A percentile compares a stretch with the other conserved stretches of the same genome.
phyloP scores from a whole-genome alignment of 2,329 filamentous ascomycete species.

The Phyllachora maydis region DNA sequence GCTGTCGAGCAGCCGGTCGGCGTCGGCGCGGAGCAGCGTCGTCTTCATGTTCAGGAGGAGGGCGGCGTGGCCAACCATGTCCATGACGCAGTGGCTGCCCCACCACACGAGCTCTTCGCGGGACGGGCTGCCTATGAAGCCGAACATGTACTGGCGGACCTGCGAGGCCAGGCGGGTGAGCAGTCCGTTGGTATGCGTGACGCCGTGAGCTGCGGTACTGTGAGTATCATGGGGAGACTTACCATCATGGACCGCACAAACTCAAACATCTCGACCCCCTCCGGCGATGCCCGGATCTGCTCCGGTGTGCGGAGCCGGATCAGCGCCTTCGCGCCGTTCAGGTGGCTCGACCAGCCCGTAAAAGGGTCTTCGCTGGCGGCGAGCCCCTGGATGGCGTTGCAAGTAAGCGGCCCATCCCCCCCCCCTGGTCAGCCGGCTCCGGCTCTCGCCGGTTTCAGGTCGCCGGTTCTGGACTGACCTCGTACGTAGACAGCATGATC shows the following conservation, averaged over 20 bases:
- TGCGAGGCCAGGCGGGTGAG: constrained; percentile 1
- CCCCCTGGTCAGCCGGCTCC: no score
- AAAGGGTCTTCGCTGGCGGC: constrained; percentile 5
- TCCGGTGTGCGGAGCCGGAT: constrained; percentile 5
- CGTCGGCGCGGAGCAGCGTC: constrained; percentile 7
- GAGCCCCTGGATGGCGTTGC: constrained; percentile 2
- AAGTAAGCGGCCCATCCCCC: no score
- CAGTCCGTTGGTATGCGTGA: no score
- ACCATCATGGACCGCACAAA: constrained; percentile 7
- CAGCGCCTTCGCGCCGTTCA: constrained; percentile 7
- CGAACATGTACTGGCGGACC: constrained; percentile 8
- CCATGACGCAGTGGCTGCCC: constrained; percentile 6
- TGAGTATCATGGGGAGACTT: constrained; percentile 1
- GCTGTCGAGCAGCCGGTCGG: constrained; percentile 6
- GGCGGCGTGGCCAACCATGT: constrained; percentile 7
- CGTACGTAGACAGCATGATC: constrained; percentile 8
- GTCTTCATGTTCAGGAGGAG: constrained; percentile 8
- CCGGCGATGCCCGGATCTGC: constrained; percentile 3
- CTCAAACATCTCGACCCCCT: constrained; percentile 8
- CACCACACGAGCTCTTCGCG: constrained; percentile 7
- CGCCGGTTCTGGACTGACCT: no score
- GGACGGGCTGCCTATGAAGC: constrained; percentile 5
- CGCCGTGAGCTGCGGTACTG: no score
- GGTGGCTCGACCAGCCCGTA: constrained; percentile 6
- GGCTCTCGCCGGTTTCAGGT: no score